Evolutionary conservation across 2,329 filamentous ascomycete genomes (phyloP).

Genomic region (Hypoxylon sp.): DNA sequence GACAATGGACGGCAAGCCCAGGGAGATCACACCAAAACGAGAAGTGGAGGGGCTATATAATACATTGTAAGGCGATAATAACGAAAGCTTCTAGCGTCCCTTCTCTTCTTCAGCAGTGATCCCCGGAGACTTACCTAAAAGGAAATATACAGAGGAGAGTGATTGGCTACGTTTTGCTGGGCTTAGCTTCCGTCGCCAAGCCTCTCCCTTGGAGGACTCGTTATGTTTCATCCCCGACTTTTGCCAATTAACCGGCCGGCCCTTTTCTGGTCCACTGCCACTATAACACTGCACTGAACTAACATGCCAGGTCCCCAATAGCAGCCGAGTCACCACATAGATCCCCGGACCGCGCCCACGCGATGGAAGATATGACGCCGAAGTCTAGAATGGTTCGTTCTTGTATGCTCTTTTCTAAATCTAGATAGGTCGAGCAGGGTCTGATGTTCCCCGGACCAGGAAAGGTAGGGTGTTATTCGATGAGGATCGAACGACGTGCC

Average conservation of each 20-base stretch:
- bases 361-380: conserved; percentile 40
- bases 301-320: conserved; percentile 18
- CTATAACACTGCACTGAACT: neutral
- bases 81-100: neutral
- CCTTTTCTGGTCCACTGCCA: conserved; percentile 36
- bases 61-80: conserved; percentile 1
- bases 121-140: conserved; percentile 25
- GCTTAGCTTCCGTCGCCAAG: conserved; percentile 23
- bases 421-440: conserved; percentile 11
- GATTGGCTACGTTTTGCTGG: conserved; percentile 18
- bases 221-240: conserved; percentile 44
- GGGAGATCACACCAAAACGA: neutral
- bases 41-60: conserved; percentile 8
- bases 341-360: conserved; percentile 13
- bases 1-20: neutral
- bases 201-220: conserved; percentile 19
- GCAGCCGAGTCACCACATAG: conserved; percentile 1
- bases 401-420: conserved; percentile 17
- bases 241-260: conserved; percentile 45
- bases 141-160: conserved; percentile 12
- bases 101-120: neutral
- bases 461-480: conserved; percentile 25
- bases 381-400: conserved; percentile 31
- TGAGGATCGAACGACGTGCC: conserved; percentile 24
- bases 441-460: conserved; percentile 24